These are phyloP conservation scores for Ganoderma sinense DNA, from an alignment of 1,284 basidiomycete genomes.

Conservation along the genomic window DNA sequence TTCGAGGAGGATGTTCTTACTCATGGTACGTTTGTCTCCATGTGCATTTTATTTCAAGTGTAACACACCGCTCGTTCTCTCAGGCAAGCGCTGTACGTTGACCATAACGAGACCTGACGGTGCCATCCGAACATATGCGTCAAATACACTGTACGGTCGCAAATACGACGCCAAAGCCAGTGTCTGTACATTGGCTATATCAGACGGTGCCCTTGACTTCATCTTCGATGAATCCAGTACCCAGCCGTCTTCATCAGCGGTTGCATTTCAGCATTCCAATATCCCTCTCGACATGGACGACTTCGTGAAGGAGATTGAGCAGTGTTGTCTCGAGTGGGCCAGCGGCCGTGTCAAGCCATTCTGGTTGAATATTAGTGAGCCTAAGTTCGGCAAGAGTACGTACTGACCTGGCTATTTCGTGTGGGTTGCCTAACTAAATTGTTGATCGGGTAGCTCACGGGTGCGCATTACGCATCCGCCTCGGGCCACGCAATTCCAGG, in stretches of 20 bases:
- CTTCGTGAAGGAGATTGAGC: conserved; percentile 51
- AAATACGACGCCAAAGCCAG: conserved; percentile 55
- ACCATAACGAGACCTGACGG: conserved; percentile 64
- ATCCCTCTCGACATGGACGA: conserved; percentile 29
- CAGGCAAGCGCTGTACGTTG: conserved; percentile 64
- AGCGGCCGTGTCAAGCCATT: conserved; percentile 52
- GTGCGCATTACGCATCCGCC: conserved; percentile 59
- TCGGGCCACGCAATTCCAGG: conserved; percentile 53
- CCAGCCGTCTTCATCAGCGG: conserved; percentile 7
- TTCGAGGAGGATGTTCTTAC: conserved; percentile 47
- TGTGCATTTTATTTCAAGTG: neutral
- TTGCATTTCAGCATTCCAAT: conserved; percentile 16
- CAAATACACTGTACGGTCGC: conserved; percentile 49
- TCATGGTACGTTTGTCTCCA: conserved; percentile 38
- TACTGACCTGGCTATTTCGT: conserved; percentile 14
- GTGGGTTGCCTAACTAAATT: conserved; percentile 3
- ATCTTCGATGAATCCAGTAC: conserved; percentile 47
- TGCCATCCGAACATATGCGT: conserved; percentile 56
- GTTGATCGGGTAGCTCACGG: conserved; percentile 52
- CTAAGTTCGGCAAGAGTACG: conserved; percentile 54
- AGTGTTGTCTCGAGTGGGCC: conserved; percentile 60
- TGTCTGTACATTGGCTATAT: conserved; percentile 59
- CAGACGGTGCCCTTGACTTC: conserved; percentile 66
- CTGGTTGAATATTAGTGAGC: conserved; percentile 58
- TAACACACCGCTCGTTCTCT: neutral